phyloP scores from a whole-genome alignment of 2,329 filamentous ascomycete species.

The Bipolaris sorokiniana region DNA sequence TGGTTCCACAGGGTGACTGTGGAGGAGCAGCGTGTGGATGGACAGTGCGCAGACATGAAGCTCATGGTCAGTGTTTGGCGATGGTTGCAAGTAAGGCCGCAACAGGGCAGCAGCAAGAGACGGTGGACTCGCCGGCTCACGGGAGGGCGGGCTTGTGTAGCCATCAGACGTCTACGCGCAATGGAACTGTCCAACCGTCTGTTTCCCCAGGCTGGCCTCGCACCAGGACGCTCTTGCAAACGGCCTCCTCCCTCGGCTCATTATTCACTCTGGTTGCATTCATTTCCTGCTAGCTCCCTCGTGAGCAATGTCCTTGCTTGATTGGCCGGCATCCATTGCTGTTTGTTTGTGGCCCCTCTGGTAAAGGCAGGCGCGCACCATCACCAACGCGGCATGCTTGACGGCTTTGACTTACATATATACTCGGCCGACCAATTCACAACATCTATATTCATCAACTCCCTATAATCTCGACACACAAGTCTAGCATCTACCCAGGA shows the following conservation, averaged over 20 bases:
- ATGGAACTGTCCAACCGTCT: conserved; percentile 1
- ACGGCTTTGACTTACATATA: conserved; percentile 19
- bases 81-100: conserved; percentile 9
- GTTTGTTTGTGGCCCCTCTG: conserved; percentile 20
- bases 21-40: not conserved
- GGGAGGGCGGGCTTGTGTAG: not conserved
- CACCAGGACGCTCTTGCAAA: not conserved
- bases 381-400: conserved; percentile 18
- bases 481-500: not conserved
- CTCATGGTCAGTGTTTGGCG: conserved; percentile 10
- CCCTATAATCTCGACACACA: conserved; percentile 5
- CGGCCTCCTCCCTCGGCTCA: conserved; percentile 1
- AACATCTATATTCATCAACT: conserved; percentile 13
- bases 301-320: not conserved
- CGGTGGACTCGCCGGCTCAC: not conserved
- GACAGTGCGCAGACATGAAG: conserved; percentile 8
- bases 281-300: not conserved
- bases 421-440: conserved; percentile 6
- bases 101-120: conserved; percentile 6
- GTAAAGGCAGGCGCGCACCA: conserved; percentile 19
- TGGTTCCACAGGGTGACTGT: conserved; percentile 11
- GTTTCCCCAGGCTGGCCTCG: conserved; percentile 1
- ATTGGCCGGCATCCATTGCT: conserved; percentile 5
- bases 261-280: conserved; percentile 1
- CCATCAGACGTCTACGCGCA: conserved; percentile 6